These are phyloP conservation scores for Carex myosuroides DNA, from an alignment of 176 grass and related monocot species.

Conservation along the genomic window DNA sequence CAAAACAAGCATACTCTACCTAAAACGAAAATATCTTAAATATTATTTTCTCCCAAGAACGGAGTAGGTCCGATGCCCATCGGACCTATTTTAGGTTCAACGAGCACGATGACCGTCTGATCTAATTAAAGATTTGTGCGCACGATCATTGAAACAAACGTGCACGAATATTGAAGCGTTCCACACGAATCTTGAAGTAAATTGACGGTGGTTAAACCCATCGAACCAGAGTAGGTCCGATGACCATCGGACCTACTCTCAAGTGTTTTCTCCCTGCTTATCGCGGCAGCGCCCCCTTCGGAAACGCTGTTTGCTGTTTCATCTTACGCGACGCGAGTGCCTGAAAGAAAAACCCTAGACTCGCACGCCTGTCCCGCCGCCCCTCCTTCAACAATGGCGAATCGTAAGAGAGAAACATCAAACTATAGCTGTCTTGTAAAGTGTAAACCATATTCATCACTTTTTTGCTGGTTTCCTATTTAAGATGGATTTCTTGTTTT, in stretches of 20 bases:
- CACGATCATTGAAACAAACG: too few relatives aligned
- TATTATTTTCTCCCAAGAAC: not conserved
- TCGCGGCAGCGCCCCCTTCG: not conserved
- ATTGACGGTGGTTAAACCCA: too few relatives aligned
- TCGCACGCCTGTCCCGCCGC: not conserved
- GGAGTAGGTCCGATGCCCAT: too few relatives aligned
- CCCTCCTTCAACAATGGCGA: constrained; percentile 45
- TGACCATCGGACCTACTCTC: too few relatives aligned
- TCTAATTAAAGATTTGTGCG: too few relatives aligned
- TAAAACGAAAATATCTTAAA: not conserved
- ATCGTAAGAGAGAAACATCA: constrained; percentile 31
- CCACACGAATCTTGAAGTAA: too few relatives aligned
- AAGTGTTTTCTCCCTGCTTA: not conserved
- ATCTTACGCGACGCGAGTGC: not conserved
- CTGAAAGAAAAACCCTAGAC: constrained; percentile 19
- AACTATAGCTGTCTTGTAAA: not conserved
- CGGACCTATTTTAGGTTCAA: too few relatives aligned
- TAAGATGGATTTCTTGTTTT: not conserved
- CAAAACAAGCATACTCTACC: not conserved
- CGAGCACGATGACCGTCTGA: too few relatives aligned
- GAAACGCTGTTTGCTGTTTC: constrained; percentile 17
- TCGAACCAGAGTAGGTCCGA: too few relatives aligned
- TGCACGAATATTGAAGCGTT: too few relatives aligned
- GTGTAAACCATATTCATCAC: not conserved
- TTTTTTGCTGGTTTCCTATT: not conserved